Evolutionary conservation across 768 basidiomycete species (phyloP), one percentile per base, ranked within the genome.

Genomic region (Boletus rubroflammeus): DNA sequence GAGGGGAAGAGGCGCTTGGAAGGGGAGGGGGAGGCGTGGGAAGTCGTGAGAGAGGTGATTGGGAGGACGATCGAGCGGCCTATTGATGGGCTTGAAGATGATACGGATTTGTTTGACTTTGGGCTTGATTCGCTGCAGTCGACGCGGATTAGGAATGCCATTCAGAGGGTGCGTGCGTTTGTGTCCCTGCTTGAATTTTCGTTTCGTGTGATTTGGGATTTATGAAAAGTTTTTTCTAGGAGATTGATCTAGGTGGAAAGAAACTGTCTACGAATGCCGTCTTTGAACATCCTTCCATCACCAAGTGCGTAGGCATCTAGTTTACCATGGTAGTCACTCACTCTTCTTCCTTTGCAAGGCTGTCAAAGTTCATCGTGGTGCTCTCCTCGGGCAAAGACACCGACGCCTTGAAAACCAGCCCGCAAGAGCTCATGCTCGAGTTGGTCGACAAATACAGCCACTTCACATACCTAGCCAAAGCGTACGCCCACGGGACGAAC

Each of bases 51-150:
- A 41, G 55, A 56, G 19, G 3, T 67, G 17, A 61, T 69, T 21
- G 31, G 31, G 31, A 58, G 35, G 67, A 69, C 55, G 34, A 47
- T 69, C 47, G 55, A 67, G 36, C 45, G 55, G 28, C 52, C 54
- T 10, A 44, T 55, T 3, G 57, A 58, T 11, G 36, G 41, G 15
- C 57, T 67, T n/a, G 45, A 55, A 40, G 63, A 67, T 34, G 61
- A 67, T n/a, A 73, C 72, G 25, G 79, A 81, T 50, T 46, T 78
- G 28, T 77, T 77, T 38, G 62, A 74, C 0, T 80, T 76, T 44
- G 82, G 82, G 25, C 70, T 84, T 29, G 80, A 84, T 61, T 81
- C 81, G 10, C 59, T 83, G 21, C 77, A 81, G 54, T 78, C 77
- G 11, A 76, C 77, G 4, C 67, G 79, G n/a, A 75, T 83, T 28